A percentile compares a stretch with the other conserved stretches of the same genome.
phyloP scores from a whole-genome alignment of 805 yeast genomes.

The Nakazawaea wickerhamii region DNA sequence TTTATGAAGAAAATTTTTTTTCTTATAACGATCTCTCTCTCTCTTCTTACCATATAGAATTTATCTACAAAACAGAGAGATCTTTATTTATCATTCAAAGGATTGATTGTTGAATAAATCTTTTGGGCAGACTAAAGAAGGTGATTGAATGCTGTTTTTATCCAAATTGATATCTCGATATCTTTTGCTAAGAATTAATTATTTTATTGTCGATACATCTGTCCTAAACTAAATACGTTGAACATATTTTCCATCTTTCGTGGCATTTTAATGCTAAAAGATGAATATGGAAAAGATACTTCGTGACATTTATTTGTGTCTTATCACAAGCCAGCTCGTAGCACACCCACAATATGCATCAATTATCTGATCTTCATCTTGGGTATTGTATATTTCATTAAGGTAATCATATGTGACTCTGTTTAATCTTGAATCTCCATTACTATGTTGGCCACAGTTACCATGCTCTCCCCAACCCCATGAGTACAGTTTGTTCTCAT shows the following conservation, averaged over 20 bases:
- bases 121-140: conserved; percentile 11
- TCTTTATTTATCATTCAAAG: conserved; percentile 2
- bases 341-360: conserved; percentile 61
- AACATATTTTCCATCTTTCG: conserved; percentile 82
- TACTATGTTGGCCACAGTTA: conserved; percentile 59
- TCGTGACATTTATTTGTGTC: conserved; percentile 47
- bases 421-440: conserved; percentile 14
- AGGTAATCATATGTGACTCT: conserved; percentile 33
- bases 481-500: conserved; percentile 38
- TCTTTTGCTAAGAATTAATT: conserved; percentile 4
- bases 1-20: no score
- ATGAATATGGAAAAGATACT: conserved; percentile 79
- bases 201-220: conserved; percentile 45
- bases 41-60: background rate
- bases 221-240: conserved; percentile 61
- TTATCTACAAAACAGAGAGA: background rate
- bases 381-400: conserved; percentile 26
- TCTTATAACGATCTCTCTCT: background rate
- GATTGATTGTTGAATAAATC: background rate
- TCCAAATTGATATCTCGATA: background rate
- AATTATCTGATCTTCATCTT: conserved; percentile 17
- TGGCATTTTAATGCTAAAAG: conserved; percentile 31
- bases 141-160: conserved; percentile 7
- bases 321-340: conserved; percentile 53
- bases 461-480: conserved; percentile 99